Evolutionary conservation across 805 yeast genomes (phyloP), one percentile per base, ranked within the genome.

Genomic region (Starmerella floris): DNA sequence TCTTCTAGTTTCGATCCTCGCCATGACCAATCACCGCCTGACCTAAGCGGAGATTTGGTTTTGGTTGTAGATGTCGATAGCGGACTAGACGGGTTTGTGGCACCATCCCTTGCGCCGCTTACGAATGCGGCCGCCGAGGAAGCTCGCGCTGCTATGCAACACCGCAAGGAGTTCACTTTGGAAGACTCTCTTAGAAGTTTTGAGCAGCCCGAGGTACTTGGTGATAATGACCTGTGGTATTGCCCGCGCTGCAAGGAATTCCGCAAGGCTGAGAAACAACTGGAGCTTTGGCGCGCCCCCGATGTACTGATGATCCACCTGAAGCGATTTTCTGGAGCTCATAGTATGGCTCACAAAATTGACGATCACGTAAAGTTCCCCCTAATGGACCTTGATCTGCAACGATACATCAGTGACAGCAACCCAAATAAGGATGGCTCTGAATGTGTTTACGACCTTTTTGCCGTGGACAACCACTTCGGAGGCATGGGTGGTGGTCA

Each of bases 401-500:
- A 73, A 1, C 64, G 68, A n/a, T 73, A 76, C 51, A 68, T 83
- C 19, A 35, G 49, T 26, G 33, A 15, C 5, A 35, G 4, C 31
- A 33, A 35, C 41, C 43, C 20, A 23, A 40, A 15, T 21, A 3
- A 13, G 6, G 35, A 23, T 30, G 67, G 64, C 3, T 57, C 59
- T 13, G 64, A 54, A 35, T 52, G 61, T n/a, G 57, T 82, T 1
- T 88, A 88, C 60, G 97, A 91, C 57, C 65, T 91, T 48, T 69
- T 83, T 53, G 97, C 91, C 0, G 95, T 91, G 20, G 97, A 87
- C 58, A 91, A 88, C 58, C 98, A 91, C 57, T 85, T 70, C 58
- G 98, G 97, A 39, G 95, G 96, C 0, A 66, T 88, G 17, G 96
- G 97, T 0, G 97, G 97, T 4, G 97, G 98, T 2, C 97, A 91